Base-by-base conservation (phyloP, 495 filamentous ascomycete species). In the Darksidea phi region DNA sequence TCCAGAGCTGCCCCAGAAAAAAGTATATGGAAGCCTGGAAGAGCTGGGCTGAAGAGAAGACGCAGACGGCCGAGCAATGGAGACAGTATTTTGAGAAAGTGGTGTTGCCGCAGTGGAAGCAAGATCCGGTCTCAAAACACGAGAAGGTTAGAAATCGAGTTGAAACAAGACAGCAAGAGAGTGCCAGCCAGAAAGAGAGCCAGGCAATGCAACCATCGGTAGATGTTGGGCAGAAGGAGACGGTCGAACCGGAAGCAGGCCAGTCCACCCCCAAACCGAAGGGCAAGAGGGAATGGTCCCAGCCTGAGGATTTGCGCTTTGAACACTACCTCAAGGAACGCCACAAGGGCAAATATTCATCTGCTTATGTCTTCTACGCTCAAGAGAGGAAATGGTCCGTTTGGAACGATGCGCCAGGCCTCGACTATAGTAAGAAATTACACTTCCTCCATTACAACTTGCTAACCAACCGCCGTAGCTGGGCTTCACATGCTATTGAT, bases 1-100 rank as follows among this genome's bases (percentile, higher is more conserved):
- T 64, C 37, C 17, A 24, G 13, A 12, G 23, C 15, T 8, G n/a
- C 18, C 3, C 36, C 2, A 25, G 32, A 20, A 24, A 23, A 8
- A 32, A 57, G 2, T 61, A 64, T 25, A n/a, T 53, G 1, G 10
- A 43, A 18, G 60, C 17, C 18, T 68, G 66, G 66, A 45, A 61
- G 18, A 2, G 1, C 8, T 68, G 46, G 50, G 66, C 66, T 1
- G 28, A 43, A 37, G 41, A 18, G 2, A 61, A 49, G 1, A 13
- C 24, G 2, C 51, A 61, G 17, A 57, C 50, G 11, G 56, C 51
- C 1, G 50, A 61, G 15, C 25, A 64, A 47, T 68, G 66, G 61
- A 59, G 34, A 41, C 34, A 61, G 24, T 68, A 57, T 28, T 68
- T 54, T 28, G 61, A 61, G 48, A 64, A 64, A 24, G 50, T 47